phyloP scores from a whole-genome alignment of 768 basidiomycete genomes.

The Pholiota conissans region DNA sequence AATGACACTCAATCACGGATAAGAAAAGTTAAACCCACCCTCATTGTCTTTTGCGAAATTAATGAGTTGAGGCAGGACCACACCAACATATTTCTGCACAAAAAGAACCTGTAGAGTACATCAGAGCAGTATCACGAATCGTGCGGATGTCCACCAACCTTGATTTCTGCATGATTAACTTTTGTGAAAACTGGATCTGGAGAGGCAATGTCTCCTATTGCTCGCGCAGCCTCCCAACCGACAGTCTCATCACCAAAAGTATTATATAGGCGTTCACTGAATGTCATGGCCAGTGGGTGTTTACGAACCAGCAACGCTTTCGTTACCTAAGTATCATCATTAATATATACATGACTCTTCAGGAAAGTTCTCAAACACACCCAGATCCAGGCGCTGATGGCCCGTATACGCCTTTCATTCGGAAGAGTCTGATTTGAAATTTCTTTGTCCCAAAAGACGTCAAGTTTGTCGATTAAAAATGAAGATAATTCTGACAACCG shows the following conservation, averaged over 20 bases:
- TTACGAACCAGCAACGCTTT: slow-evolving; percentile 80
- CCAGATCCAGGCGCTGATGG: slow-evolving; percentile 68
- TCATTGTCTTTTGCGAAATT: slow-evolving; percentile 55
- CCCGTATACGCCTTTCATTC: slow-evolving; percentile 43
- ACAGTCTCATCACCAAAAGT: slow-evolving; percentile 68
- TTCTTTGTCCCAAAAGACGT: slow-evolving; percentile 48
- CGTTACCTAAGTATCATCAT: slow-evolving; percentile 50
- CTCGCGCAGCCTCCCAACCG: slow-evolving; percentile 73
- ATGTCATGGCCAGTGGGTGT: slow-evolving; percentile 54
- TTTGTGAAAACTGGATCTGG: slow-evolving; percentile 71
- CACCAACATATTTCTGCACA: slow-evolving; percentile 72
- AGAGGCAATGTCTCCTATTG: slow-evolving; percentile 66
- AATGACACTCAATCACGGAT: not conserved
- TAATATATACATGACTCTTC: not conserved
- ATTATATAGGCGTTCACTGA: slow-evolving; percentile 66
- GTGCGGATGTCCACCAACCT: slow-evolving; percentile 46
- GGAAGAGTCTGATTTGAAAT: slow-evolving; percentile 36
- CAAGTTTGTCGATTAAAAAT: slow-evolving; percentile 45
- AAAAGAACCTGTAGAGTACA: slow-evolving; percentile 58
- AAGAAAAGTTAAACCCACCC: slow-evolving; percentile 38
- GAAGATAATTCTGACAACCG: slow-evolving; percentile 39
- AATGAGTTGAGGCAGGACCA: slow-evolving; percentile 74
- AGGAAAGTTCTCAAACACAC: slow-evolving; percentile 37
- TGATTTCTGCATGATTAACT: slow-evolving; percentile 72
- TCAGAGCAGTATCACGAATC: not conserved